These are phyloP conservation scores for Xylaria sp. DNA, from an alignment of 2,329 filamentous ascomycete genomes.

Conservation along the genomic window DNA sequence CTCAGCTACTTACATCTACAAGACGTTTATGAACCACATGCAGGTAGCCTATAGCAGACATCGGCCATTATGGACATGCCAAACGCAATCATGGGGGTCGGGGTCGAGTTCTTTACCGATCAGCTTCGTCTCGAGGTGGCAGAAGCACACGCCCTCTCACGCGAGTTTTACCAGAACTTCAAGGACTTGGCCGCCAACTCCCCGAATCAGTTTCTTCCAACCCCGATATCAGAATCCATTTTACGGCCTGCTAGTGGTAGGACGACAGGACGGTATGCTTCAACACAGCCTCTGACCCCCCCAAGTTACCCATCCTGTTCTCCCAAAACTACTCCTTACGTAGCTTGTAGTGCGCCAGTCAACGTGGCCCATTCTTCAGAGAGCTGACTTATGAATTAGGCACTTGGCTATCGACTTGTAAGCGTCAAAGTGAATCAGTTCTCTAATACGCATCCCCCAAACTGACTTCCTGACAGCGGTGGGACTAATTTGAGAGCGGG, in stretches of 20 bases:
- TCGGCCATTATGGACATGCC: background rate
- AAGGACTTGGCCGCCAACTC: conserved; percentile 54
- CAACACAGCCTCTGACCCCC: background rate
- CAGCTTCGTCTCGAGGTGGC: conserved; percentile 53
- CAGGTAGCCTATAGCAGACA: background rate
- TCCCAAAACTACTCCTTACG: background rate
- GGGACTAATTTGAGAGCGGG: conserved; percentile 71
- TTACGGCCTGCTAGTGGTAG: conserved; percentile 49
- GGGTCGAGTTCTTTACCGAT: conserved; percentile 50
- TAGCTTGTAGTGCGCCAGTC: conserved; percentile 1
- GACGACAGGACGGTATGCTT: conserved; percentile 53
- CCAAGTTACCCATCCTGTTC: background rate
- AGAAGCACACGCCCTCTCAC: conserved; percentile 51
- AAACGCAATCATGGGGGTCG: conserved; percentile 18
- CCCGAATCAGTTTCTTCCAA: conserved; percentile 59
- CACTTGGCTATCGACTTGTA: conserved; percentile 69
- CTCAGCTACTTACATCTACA: background rate
- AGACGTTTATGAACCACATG: background rate
- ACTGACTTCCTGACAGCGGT: conserved; percentile 47
- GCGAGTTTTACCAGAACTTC: conserved; percentile 52
- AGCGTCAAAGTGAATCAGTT: conserved; percentile 34
- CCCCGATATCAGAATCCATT: conserved; percentile 63
- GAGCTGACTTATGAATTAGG: conserved; percentile 41
- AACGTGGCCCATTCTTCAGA: conserved; percentile 13
- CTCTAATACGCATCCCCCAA: conserved; percentile 23